Evolutionary conservation across 2,329 filamentous ascomycete genomes (phyloP).

Genomic region (Stachybotrys elegans): DNA sequence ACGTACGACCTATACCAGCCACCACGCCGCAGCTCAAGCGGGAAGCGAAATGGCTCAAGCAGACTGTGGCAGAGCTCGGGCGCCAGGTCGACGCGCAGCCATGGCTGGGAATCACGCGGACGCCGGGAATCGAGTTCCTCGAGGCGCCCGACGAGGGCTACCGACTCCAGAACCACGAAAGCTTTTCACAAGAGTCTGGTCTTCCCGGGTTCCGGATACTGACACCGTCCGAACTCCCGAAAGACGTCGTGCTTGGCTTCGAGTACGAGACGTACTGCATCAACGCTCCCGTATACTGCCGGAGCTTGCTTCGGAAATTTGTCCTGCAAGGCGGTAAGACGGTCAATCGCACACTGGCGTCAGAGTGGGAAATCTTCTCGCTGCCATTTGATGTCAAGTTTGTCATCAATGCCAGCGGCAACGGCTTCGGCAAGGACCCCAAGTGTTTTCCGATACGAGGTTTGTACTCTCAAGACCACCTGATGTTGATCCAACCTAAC

Average conservation of each 20-base stretch:
- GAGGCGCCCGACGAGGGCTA: constrained; percentile 39
- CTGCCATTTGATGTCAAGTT: constrained; percentile 15
- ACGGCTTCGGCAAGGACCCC: constrained; percentile 25
- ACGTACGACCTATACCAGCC: constrained; percentile 46
- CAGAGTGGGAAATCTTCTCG: constrained; percentile 26
- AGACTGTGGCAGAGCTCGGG: constrained; percentile 19
- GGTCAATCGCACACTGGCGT: constrained; percentile 18
- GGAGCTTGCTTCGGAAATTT: constrained; percentile 24
- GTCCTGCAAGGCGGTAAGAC: constrained; percentile 23
- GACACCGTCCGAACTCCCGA: constrained; percentile 30
- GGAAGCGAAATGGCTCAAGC: constrained; percentile 26
- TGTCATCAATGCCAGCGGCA: constrained; percentile 28
- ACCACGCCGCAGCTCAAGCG: constrained; percentile 24
- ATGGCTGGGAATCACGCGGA: constrained; percentile 40
- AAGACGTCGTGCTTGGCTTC: constrained; percentile 38
- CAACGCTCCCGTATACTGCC: constrained; percentile 50
- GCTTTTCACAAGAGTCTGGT: constrained; percentile 22
- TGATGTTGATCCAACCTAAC: not conserved
- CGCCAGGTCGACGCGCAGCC: constrained; percentile 17
- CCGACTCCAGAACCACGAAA: constrained; percentile 17
- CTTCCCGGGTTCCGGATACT: constrained; percentile 23
- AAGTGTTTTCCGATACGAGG: constrained; percentile 29
- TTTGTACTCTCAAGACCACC: constrained; percentile 3
- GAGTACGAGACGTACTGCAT: constrained; percentile 51
- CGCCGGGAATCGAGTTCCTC: constrained; percentile 47